Base-by-base conservation (phyloP, 257 asterid species). In the Anisodus acutangulus region DNA sequence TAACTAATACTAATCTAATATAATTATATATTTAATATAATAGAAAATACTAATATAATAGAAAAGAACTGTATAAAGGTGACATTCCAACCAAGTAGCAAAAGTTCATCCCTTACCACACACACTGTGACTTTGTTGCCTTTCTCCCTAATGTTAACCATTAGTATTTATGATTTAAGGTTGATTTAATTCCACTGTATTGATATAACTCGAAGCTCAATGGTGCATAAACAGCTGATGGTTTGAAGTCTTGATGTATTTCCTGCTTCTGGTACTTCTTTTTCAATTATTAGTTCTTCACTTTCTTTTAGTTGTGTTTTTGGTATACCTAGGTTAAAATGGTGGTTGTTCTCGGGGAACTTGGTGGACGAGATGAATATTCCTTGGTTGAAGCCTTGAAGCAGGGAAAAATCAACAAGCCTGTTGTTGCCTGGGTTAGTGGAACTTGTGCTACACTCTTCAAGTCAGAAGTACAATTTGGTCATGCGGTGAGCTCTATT, bases 401-500 rank as follows among this genome's bases (percentile, higher is more conserved):
- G 90, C 97, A 94, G 87, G 98, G 99, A 69, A 96, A 92, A 85
- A 96, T 96, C 84, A 93, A 84, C 89, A 96, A 94, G 87, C 98
- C 99, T 54, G 98, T 96, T 63, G 98, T 92, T 85, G 99, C 99
- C 81, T 96, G 99, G 99, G 99, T 96, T 86, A 96, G 99, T 88
- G 99, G 99, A 86, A 96, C 99, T 79, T 96, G 99, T 74, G 99
- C 98, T 45, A 95, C 78, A 53, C 98, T 97, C 87, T 97, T 97
- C 92, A 97, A 95, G 87, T 97, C 99, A n/a, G 99, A 97, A 95
- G 98, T 97, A 53, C 99, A 97, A 88, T 97, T 97, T 87, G 99
- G 99, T 86, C 99, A 97, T 86, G 99, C 99, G 92, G 98, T 97
- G 89, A 93, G 97, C 86, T 68, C 67, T 69, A 85, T 19, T 41